Conservation (phyloP, 1,139 yeast species). For the Ogataea hybrid region DNA sequence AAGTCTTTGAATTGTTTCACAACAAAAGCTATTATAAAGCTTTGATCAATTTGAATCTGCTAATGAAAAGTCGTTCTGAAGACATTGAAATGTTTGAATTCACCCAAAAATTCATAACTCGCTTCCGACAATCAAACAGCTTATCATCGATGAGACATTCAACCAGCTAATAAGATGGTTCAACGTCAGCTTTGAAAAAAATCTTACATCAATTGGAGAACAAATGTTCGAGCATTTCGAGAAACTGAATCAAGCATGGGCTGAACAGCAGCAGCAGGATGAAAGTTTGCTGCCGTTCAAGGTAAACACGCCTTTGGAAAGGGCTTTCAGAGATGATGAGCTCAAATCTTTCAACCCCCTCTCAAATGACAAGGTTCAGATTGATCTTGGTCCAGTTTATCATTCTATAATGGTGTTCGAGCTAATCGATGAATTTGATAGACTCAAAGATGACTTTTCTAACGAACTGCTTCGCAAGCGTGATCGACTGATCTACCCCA, state of each 20-base stretch:
- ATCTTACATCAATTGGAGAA: slow-evolving; percentile 59
- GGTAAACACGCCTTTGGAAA: slow-evolving; percentile 83
- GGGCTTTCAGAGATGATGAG: slow-evolving; percentile 33
- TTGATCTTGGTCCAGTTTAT: slow-evolving; percentile 67
- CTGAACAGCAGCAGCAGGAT: slow-evolving; percentile 37
- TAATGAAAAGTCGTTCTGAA: slow-evolving; percentile 62
- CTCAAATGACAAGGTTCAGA: slow-evolving; percentile 42
- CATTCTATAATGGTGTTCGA: slow-evolving; percentile 84
- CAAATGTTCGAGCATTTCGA: slow-evolving; percentile 54
- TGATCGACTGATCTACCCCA: slow-evolving; percentile 58
- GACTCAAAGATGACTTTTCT: slow-evolving; percentile 59
- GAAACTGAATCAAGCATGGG: slow-evolving; percentile 61
- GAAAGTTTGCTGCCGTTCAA: slow-evolving; percentile 56
- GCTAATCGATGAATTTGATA: slow-evolving; percentile 63
- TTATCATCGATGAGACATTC: slow-evolving; percentile 78
- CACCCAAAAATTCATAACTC: slow-evolving; percentile 68
- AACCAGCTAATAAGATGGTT: slow-evolving; percentile 73
- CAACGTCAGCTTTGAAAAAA: slow-evolving; percentile 59
- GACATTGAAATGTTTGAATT: slow-evolving; percentile 76
- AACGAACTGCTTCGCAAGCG: slow-evolving; percentile 76
- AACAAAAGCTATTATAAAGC: slow-evolving; percentile 83
- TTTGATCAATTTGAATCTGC: slow-evolving; percentile 74
- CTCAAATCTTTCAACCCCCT: slow-evolving; percentile 41
- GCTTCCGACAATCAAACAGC: slow-evolving; percentile 71
- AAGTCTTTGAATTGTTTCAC: slow-evolving; percentile 76